These are phyloP conservation scores for Haplosporangium sp. DNA, from an alignment of 371 early-diverging fungal genomes.

Conservation along the genomic window DNA sequence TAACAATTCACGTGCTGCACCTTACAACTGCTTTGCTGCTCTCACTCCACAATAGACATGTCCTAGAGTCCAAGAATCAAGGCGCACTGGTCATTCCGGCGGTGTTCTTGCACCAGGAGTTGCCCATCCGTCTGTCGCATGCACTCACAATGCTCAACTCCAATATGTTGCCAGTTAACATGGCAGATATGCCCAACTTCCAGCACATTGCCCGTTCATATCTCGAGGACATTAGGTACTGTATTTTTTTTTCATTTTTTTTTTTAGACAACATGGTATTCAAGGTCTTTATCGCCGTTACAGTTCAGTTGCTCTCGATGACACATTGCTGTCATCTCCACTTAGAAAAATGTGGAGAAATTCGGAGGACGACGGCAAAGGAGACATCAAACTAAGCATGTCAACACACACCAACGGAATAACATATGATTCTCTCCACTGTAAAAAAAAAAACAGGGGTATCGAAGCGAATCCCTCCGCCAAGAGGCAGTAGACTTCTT, in stretches of 20 bases:
- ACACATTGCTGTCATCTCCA: conserved; percentile 26
- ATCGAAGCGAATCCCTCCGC: too few species aligned
- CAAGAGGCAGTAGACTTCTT: too few species aligned
- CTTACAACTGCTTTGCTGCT: not conserved
- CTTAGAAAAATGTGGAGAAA: conserved; percentile 21
- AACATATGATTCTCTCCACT: not conserved
- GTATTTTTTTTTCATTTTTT: not conserved
- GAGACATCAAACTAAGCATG: too few species aligned
- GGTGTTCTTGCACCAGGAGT: conserved; percentile 72
- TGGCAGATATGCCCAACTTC: conserved; percentile 60
- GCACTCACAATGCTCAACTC: conserved; percentile 65
- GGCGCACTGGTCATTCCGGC: conserved; percentile 61
- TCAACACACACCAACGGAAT: too few species aligned
- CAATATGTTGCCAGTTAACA: conserved; percentile 57
- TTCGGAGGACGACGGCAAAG: conserved; percentile 2
- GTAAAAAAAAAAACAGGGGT: too few species aligned
- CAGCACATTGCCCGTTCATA: conserved; percentile 57
- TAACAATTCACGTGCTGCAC: not conserved
- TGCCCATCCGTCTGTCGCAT: conserved; percentile 78
- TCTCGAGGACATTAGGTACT: conserved; percentile 59
- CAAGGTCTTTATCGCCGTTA: too few species aligned
- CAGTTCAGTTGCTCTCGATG: conserved; percentile 1
- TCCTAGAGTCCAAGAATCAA: conserved; percentile 52
- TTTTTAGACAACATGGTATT: too few species aligned
- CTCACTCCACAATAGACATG: conserved; percentile 23